Evolutionary conservation across 2,329 filamentous ascomycete genomes (phyloP).

Genomic region (Beauveria sp.): DNA sequence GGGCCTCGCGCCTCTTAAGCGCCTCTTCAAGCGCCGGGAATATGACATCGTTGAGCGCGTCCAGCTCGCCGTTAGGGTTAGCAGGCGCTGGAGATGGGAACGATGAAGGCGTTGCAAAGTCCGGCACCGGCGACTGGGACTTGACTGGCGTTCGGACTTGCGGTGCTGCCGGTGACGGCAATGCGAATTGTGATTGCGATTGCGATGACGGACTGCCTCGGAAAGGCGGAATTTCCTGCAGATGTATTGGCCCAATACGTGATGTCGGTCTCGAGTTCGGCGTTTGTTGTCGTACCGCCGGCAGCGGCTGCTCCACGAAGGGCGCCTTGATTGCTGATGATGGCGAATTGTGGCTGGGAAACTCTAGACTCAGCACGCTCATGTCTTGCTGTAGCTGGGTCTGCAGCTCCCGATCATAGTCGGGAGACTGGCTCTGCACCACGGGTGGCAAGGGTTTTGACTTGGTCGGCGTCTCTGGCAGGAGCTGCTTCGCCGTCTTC

Average conservation of each 20-base stretch:
- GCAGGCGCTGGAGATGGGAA: slow-evolving; percentile 51
- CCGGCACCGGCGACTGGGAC: slow-evolving; percentile 24
- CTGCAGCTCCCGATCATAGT: slow-evolving; percentile 54
- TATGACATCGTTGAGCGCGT: slow-evolving; percentile 83
- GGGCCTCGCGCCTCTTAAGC: slow-evolving; percentile 67
- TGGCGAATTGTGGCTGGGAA: slow-evolving; percentile 13
- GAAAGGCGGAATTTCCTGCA: slow-evolving; percentile 51
- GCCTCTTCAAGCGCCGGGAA: slow-evolving; percentile 89
- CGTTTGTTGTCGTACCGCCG: slow-evolving; percentile 13
- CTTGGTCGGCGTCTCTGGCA: slow-evolving; percentile 37
- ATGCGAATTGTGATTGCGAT: slow-evolving; percentile 19
- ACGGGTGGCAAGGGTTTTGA: slow-evolving; percentile 40
- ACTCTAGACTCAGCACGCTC: slow-evolving; percentile 43
- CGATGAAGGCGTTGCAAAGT: slow-evolving; percentile 33
- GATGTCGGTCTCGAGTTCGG: slow-evolving; percentile 29
- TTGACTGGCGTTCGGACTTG: slow-evolving; percentile 19
- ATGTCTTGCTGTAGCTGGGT: slow-evolving; percentile 59
- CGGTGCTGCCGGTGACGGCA: slow-evolving; percentile 8
- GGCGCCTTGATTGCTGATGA: slow-evolving; percentile 19
- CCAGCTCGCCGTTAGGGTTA: slow-evolving; percentile 62
- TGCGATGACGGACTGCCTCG: slow-evolving; percentile 31
- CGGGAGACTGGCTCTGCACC: slow-evolving; percentile 43
- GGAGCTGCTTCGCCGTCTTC: slow-evolving; percentile 23
- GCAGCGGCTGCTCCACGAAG: slow-evolving; percentile 12
- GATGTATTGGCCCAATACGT: slow-evolving; percentile 32